These are phyloP conservation scores for Russula lepida DNA, from an alignment of 768 basidiomycete genomes.

Conservation along the genomic window DNA sequence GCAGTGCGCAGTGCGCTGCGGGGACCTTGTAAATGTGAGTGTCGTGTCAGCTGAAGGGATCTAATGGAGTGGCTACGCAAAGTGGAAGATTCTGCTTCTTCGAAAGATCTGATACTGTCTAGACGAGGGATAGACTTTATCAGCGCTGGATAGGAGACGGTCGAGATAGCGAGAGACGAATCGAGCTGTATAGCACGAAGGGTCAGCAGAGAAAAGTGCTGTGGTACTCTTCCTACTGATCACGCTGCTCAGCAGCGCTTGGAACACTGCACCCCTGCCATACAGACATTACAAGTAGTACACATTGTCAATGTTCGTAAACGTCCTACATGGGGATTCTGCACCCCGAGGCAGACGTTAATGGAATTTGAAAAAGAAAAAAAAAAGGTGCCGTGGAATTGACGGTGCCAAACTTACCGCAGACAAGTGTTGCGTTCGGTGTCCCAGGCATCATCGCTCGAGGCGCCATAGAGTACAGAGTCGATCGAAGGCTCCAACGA, in stretches of 20 bases:
- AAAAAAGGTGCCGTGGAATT: neutral
- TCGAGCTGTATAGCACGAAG: constrained; percentile 6
- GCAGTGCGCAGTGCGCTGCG: constrained; percentile 15
- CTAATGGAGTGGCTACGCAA: neutral
- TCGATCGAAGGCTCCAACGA: constrained; percentile 20
- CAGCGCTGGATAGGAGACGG: neutral
- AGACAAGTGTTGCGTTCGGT: neutral
- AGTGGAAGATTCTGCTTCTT: constrained; percentile 20
- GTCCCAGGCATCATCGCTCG: constrained; percentile 16
- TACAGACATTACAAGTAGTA: no score
- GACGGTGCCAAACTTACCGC: constrained; percentile 7
- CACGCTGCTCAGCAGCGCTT: no score
- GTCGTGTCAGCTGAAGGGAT: no score
- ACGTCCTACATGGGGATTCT: no score
- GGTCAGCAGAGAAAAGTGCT: neutral
- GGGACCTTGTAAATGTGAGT: constrained; percentile 4
- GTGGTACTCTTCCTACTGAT: no score
- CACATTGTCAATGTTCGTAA: no score
- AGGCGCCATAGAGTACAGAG: constrained; percentile 11
- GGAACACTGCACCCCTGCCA: no score
- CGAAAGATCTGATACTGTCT: constrained; percentile 11
- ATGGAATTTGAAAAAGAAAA: no score
- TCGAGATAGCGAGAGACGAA: constrained; percentile 1
- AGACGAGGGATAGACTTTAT: constrained; percentile 17
- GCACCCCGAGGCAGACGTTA: no score